Evolutionary conservation across 129 eudicot genomes (phyloP), one percentile per base, ranked within the genome.

Genomic region (Helianthus tuberosus): DNA sequence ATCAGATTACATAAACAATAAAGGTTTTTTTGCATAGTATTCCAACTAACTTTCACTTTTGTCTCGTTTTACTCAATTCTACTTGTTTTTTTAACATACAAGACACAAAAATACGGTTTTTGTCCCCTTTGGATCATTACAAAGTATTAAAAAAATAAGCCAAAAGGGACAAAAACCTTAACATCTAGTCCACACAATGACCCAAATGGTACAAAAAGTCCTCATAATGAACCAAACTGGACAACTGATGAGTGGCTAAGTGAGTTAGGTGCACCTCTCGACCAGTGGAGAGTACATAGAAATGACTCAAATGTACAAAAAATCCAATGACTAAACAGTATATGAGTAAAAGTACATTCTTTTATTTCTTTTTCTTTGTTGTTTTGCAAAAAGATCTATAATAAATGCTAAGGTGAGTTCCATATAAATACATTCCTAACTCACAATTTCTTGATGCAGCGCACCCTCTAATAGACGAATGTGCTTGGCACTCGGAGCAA

Each of bases 401-500:
- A 35, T n/a, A 14, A 0, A 72, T 27, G 68, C 44, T 2, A 11
- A 29, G 6, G 47, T 20, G 72, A 44, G 14, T 70, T 75, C 12
- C 32, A 68, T 68, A 82, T 20, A 8, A 51, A 52, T 59, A 38
- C 25, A 53, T 5, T 11, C 50, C 16, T 46, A 77, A 86, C 98
- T 87, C 82, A 93, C 98, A 87, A 78, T 79, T 83, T 84, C 66
- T 35, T 83, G 90, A 54, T 77, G 84, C 65, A 88, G 55, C 50
- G 98, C 96, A 69, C 84, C 88, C 67, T 83, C 79, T 52, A 90
- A 80, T 52, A 93, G 80, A 71, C 51, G 87, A 53, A 74, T 55
- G 69, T 93, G 98, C 77, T 71, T 82, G 3, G 92, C 91, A 72
- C 83, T 88, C 35, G 95, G 95, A 77, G 92, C 90, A 88, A 82